phyloP scores from a whole-genome alignment of 345 rosid species.

The Abelmoschus esculentus region DNA sequence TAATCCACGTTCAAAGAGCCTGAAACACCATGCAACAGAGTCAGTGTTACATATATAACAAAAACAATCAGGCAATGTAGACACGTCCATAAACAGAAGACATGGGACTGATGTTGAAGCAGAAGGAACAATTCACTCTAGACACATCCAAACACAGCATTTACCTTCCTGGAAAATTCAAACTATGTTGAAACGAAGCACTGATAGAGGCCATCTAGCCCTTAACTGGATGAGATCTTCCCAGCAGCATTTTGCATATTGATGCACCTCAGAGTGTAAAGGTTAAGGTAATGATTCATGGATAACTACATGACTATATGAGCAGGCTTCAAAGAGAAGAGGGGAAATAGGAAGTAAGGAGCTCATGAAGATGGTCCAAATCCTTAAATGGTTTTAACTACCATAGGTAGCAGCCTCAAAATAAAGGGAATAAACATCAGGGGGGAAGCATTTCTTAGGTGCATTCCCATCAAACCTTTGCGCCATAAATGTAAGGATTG shows the following conservation, averaged over 20 bases:
- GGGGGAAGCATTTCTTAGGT: constrained; percentile 31
- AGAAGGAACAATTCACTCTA: constrained; percentile 70
- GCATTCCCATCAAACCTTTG: constrained; percentile 60
- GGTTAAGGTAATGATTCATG: constrained; percentile 37
- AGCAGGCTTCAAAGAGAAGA: constrained; percentile 23
- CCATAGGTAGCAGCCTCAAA: constrained; percentile 25
- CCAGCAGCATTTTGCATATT: constrained; percentile 87
- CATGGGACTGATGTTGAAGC: constrained; percentile 42
- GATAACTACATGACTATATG: constrained; percentile 31
- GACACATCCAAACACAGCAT: constrained; percentile 75
- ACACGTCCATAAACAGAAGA: constrained; percentile 28
- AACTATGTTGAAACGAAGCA: constrained; percentile 76
- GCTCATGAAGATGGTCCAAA: constrained; percentile 21
- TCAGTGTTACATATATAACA: constrained; percentile 16
- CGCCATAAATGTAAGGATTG: constrained; percentile 50
- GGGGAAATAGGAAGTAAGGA: constrained; percentile 18
- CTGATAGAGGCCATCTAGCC: constrained; percentile 86
- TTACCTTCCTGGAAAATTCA: constrained; percentile 88
- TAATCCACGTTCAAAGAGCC: constrained; percentile 84
- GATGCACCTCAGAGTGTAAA: constrained; percentile 66
- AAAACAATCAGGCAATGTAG: constrained; percentile 18
- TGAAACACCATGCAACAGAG: constrained; percentile 26
- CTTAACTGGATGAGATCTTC: constrained; percentile 84
- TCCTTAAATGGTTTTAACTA: constrained; percentile 29
- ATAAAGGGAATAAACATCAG: constrained; percentile 30